Conservation (phyloP, 345 rosid species). For the Camelina laxa region DNA sequence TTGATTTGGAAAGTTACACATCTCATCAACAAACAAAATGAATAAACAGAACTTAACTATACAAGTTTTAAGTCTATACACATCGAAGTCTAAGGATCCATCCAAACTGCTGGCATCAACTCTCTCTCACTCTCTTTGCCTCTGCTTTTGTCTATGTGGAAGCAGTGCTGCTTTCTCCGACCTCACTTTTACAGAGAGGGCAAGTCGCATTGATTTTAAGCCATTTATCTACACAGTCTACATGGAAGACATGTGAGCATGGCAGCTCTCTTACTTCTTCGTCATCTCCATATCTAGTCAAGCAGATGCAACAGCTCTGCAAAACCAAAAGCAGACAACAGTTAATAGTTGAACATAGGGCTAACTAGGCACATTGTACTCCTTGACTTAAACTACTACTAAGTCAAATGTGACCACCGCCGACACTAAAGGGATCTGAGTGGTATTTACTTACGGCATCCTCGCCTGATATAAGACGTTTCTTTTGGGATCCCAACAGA, state of each 20-base stretch:
- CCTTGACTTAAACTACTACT: not conserved
- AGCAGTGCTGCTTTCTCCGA: slow-evolving; percentile 53
- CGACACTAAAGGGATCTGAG: slow-evolving; percentile 2
- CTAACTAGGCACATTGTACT: not conserved
- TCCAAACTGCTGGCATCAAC: not conserved
- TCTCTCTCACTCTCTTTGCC: not conserved
- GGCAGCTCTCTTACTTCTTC: slow-evolving; percentile 72
- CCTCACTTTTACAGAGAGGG: slow-evolving; percentile 73
- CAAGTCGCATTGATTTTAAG: slow-evolving; percentile 75
- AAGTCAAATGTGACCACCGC: not conserved
- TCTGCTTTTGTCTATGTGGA: slow-evolving; percentile 32
- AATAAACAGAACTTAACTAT: slow-evolving; percentile 33
- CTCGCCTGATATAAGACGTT: slow-evolving; percentile 77
- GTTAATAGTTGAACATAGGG: slow-evolving; percentile 4
- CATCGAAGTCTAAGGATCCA: slow-evolving; percentile 3
- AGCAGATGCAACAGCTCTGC: slow-evolving; percentile 82
- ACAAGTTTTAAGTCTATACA: slow-evolving; percentile 30
- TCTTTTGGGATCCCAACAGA: slow-evolving; percentile 70
- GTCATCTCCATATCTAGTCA: slow-evolving; percentile 63
- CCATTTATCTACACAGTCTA: slow-evolving; percentile 80
- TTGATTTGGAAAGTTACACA: slow-evolving; percentile 27
- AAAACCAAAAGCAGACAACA: slow-evolving; percentile 22
- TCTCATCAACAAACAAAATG: slow-evolving; percentile 33
- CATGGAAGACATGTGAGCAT: slow-evolving; percentile 73
- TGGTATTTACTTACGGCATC: slow-evolving; percentile 73